Base-by-base conservation (phyloP, 1,139 yeast genomes). In the Suhomyces bokatorum region DNA sequence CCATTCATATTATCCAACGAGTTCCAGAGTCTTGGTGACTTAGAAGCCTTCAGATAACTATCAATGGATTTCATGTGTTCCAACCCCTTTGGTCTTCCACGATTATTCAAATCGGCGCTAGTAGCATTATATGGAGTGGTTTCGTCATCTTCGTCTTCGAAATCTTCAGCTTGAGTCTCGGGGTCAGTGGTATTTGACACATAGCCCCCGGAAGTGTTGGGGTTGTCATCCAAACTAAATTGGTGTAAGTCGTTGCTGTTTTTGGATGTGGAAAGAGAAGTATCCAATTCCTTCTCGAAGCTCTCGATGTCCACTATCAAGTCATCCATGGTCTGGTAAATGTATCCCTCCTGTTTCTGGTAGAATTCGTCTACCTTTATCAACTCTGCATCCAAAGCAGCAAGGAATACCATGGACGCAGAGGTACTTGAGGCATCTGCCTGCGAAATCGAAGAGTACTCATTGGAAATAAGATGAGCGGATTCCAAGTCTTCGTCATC, bases 331-430 rank as follows among this genome's bases (percentile, higher is more conserved):
- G 71, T 75, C 28, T 59, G 61, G 52, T 70, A 78, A 22, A 80
- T 70, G 45, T 66, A 70, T 5, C 64, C 59, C 58, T 84, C 87
- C 51, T 79, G 80, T 9, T 65, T 57, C 48, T 70, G 67, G 59
- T 81, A 84, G 50, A 84, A 84, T 10, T 68, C 75, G 55, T 84
- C 88, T 41, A 84, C 77, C 59, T 81, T 83, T 28, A 56, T 53
- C 49, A 82, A 70, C 55, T 84, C 89, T 4, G 77, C 74, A 46
- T 75, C 73, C 39, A 84, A 67, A 22, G 81, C 82, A n/a, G 78
- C 72, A 15, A 74, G 57, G 56, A 83, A 80, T 9, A 77, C 74
- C 30, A 53, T 39, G 12, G 66, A 53, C 20, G 70, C 61, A 13
- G 60, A 52, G n/a, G 56, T 52, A n/a, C 50, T 53, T 6, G 47